Evolutionary conservation across 495 filamentous ascomycete genomes (phyloP), one percentile per base, ranked within the genome.

Genomic region (Chaetomidium leptoderma): DNA sequence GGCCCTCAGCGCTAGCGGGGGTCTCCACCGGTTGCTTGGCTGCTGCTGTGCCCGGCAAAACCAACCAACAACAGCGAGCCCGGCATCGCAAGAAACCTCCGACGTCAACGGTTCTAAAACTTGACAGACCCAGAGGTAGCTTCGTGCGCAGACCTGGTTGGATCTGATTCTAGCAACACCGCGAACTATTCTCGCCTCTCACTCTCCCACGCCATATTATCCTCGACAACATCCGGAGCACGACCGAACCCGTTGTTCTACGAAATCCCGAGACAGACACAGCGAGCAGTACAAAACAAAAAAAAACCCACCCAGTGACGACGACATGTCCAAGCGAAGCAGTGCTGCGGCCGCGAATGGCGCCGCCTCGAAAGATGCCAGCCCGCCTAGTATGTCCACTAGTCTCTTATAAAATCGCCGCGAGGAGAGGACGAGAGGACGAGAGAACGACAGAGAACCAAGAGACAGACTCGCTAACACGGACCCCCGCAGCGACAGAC

Each of bases 401-500:
- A 14, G 23, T 36, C n/a, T n/a, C n/a, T n/a, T n/a, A n/a, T n/a
- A n/a, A n/a, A n/a, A n/a, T n/a, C n/a, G n/a, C n/a, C n/a, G n/a
- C n/a, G n/a, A n/a, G n/a, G n/a, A n/a, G n/a, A n/a, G n/a, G n/a
- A n/a, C n/a, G n/a, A n/a, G n/a, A n/a, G n/a, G n/a, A n/a, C n/a
- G n/a, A n/a, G n/a, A n/a, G n/a, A n/a, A n/a, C n/a, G n/a, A n/a
- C n/a, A n/a, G n/a, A n/a, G n/a, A n/a, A n/a, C n/a, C n/a, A 17
- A 13, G 4, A 29, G 39, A 49, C n/a, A 17, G n/a, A 13, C n/a
- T 35, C 19, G 48, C 50, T 49, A 58, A 56, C 35, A 23, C 44
- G 23, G 47, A 16, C 21, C n/a, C n/a, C n/a, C 48, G 42, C 64
- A 90, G 88, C 79, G 58, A 78, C 87, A 62, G 85, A 92, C 70